Evolutionary conservation across 495 filamentous ascomycete genomes (phyloP).

Genomic region (Aspergillus saccharolyticus): DNA sequence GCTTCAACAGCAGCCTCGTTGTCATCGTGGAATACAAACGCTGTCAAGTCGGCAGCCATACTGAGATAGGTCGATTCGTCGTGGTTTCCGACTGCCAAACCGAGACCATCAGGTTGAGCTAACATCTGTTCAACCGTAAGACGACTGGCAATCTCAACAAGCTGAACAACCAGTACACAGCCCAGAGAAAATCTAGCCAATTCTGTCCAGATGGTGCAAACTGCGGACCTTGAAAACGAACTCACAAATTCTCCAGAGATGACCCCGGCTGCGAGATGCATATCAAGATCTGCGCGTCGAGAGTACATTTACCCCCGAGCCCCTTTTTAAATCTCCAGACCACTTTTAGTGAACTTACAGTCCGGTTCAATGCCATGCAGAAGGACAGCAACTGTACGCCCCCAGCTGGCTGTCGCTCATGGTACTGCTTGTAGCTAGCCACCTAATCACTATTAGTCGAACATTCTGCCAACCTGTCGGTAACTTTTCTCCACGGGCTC

Average conservation of each 20-base stretch:
- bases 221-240: conserved; percentile 18
- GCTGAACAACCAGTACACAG: conserved; percentile 21
- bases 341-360: too few relatives aligned
- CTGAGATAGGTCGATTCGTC: background rate
- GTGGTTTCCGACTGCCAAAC: background rate
- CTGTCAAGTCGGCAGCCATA: conserved; percentile 7
- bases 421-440: conserved; percentile 15
- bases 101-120: background rate
- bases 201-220: conserved; percentile 16
- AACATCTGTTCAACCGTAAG: conserved; percentile 5
- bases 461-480: conserved; percentile 19
- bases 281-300: too few relatives aligned
- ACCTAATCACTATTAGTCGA: conserved; percentile 18
- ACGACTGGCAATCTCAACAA: conserved; percentile 11
- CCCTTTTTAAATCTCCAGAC: too few relatives aligned
- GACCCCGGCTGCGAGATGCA: conserved; percentile 11
- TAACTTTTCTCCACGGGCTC: conserved; percentile 21
- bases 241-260: conserved; percentile 6
- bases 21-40: conserved; percentile 19
- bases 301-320: too few relatives aligned
- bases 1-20: conserved; percentile 18
- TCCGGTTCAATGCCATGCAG: conserved; percentile 9
- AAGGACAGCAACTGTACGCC: background rate
- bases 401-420: too few relatives aligned
- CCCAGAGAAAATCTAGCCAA: conserved; percentile 16